Evolutionary conservation across 2,329 filamentous ascomycete genomes (phyloP), one percentile per base, ranked within the genome.

Genomic region (Calonectria montana): DNA sequence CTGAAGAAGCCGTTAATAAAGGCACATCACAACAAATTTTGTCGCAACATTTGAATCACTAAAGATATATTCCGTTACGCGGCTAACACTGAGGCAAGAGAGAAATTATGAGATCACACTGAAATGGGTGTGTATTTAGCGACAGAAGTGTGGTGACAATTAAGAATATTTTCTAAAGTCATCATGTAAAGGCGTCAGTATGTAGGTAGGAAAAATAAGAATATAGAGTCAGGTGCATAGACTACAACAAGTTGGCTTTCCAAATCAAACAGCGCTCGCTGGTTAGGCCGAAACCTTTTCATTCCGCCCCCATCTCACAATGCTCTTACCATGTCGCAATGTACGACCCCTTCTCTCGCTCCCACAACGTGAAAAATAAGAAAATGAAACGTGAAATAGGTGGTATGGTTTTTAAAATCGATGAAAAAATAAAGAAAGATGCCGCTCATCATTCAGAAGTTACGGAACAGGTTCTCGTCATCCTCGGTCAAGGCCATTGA

Each of bases 401-500:
- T 47, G n/a, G n/a, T 41, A 25, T 41, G 48, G 35, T 27, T 13
- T 39, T n/a, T n/a, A 50, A 25, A n/a, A 39, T 7, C 13, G 9
- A 41, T 41, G 4, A 31, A 50, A 55, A 25, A 66, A 55, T 29
- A 39, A 64, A 21, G 47, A 35, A 62, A 31, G 23, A 43, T 37
- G 29, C 53, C 27, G 15, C 50, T 65, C 68, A 18, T 66, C 70
- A 23, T 65, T 69, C 61, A 77, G 59, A 76, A 75, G 16, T 70
- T 72, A 37, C 67, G 73, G 25, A 79, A 59, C 10, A 73, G 23
- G 10, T 62, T 62, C 16, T 74, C 76, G n/a, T 74, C 76, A 35
- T 78, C 73, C 64, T 71, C 69, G 16, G 50, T 70, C 53, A 78
- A 63, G 65, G 75, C 78, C 47, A 79, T 72, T n/a, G 79, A 74